Evolutionary conservation across 2,329 filamentous ascomycete species (phyloP).

Genomic region (Microcyclosporella mali): DNA sequence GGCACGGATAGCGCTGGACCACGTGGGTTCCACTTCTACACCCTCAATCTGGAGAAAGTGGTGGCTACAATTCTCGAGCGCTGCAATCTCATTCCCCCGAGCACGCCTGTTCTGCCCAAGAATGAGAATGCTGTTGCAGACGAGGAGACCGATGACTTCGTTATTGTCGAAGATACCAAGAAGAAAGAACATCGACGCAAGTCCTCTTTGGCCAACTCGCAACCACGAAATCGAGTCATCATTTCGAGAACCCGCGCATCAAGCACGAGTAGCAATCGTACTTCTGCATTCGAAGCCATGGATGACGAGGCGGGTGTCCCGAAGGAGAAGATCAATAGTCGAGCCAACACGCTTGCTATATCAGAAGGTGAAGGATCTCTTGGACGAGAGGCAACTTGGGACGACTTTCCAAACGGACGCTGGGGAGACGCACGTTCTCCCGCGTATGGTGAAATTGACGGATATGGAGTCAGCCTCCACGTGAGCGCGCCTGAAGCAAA

Average conservation of each 20-base stretch:
- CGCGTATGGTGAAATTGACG: slow-evolving; percentile 93
- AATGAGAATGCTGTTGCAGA: slow-evolving; percentile 19
- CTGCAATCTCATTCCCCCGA: slow-evolving; percentile 68
- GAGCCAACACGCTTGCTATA: slow-evolving; percentile 82
- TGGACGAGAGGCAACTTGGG: slow-evolving; percentile 94
- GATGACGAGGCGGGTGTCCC: slow-evolving; percentile 74
- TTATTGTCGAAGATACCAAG: slow-evolving; percentile 44
- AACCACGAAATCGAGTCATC: slow-evolving; percentile 82
- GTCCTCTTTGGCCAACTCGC: slow-evolving; percentile 73
- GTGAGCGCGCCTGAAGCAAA: slow-evolving; percentile 80
- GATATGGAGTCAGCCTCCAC: slow-evolving; percentile 94
- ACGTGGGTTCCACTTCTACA: slow-evolving; percentile 94
- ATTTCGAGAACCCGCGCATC: slow-evolving; percentile 54
- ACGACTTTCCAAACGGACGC: slow-evolving; percentile 93
- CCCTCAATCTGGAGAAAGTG: slow-evolving; percentile 90
- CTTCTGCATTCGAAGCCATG: slow-evolving; percentile 55
- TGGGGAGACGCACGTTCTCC: slow-evolving; percentile 92
- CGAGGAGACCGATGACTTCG: slow-evolving; percentile 31
- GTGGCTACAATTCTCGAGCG: slow-evolving; percentile 88
- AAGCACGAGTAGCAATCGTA: slow-evolving; percentile 48
- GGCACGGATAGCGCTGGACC: slow-evolving; percentile 53
- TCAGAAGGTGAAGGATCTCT: slow-evolving; percentile 87
- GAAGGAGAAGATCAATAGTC: slow-evolving; percentile 59
- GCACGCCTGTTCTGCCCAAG: slow-evolving; percentile 28
- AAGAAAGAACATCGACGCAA: slow-evolving; percentile 49